Evolutionary conservation across 2,329 filamentous ascomycete species (phyloP).

Genomic region (Diaporthe nobilis): DNA sequence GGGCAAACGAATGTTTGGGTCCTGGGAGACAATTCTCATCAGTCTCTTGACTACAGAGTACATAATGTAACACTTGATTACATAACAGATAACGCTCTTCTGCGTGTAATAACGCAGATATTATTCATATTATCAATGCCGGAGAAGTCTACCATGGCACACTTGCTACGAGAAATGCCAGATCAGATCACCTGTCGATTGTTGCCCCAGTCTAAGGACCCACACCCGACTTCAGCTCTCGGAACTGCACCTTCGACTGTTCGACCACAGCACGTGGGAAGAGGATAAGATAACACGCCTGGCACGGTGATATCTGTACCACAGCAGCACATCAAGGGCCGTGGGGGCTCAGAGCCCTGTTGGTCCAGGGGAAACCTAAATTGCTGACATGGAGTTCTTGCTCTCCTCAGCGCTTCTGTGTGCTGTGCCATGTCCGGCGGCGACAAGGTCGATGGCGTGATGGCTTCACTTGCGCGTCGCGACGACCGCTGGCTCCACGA

Average conservation of each 20-base stretch:
- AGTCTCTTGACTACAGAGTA: not conserved
- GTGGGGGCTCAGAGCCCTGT: not conserved
- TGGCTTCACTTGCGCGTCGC: slow-evolving; percentile 28
- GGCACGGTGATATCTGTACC: not conserved
- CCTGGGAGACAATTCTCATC: not conserved
- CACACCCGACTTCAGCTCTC: not conserved
- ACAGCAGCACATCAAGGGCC: not conserved
- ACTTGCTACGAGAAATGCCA: not conserved
- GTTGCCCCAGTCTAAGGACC: not conserved
- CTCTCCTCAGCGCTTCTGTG: not conserved
- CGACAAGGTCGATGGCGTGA: slow-evolving; percentile 39
- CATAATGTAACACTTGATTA: not conserved
- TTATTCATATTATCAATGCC: not conserved
- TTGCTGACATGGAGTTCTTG: not conserved
- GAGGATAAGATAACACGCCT: not conserved
- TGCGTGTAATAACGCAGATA: not conserved
- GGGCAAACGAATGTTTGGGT: not conserved
- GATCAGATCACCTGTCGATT: not conserved
- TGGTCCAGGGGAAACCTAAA: not conserved
- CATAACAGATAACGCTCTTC: not conserved
- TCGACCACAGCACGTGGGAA: not conserved
- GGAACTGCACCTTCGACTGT: slow-evolving; percentile 4
- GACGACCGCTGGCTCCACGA: slow-evolving; percentile 1
- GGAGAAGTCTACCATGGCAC: not conserved
- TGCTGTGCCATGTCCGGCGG: not conserved